Conservation (phyloP, 2,329 filamentous ascomycete species). For the Nothophoma quercina region DNA sequence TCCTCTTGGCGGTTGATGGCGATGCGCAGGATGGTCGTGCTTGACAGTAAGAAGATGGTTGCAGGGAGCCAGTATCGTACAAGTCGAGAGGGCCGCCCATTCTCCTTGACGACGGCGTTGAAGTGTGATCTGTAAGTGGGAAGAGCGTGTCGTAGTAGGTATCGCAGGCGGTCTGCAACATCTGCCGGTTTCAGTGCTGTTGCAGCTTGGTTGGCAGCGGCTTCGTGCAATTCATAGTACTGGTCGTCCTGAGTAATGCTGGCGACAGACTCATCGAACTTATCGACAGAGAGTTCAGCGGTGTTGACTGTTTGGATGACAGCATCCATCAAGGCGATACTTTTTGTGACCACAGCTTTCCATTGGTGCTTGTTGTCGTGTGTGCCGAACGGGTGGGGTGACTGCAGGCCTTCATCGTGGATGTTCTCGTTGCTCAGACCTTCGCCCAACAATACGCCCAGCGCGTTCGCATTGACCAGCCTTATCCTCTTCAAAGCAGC, state of each 20-base stretch:
- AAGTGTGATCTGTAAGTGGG: slow-evolving; percentile 70
- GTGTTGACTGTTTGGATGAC: slow-evolving; percentile 76
- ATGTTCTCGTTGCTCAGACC: slow-evolving; percentile 70
- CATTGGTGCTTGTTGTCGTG: slow-evolving; percentile 62
- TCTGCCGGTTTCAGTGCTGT: slow-evolving; percentile 56
- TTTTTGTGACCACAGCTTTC: slow-evolving; percentile 80
- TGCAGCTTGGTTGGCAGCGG: slow-evolving; percentile 43
- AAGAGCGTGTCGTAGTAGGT: slow-evolving; percentile 73
- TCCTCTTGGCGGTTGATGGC: slow-evolving; percentile 77
- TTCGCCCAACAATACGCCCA: slow-evolving; percentile 88
- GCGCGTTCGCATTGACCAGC: slow-evolving; percentile 81
- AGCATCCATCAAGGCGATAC: slow-evolving; percentile 84
- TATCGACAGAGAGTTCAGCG: slow-evolving; percentile 62
- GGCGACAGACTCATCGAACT: slow-evolving; percentile 64
- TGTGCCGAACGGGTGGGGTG: slow-evolving; percentile 51
- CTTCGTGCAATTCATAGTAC: slow-evolving; percentile 54
- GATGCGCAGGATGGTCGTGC: slow-evolving; percentile 84
- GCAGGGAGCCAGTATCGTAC: slow-evolving; percentile 90
- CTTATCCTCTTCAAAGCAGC: slow-evolving; percentile 74
- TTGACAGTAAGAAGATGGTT: slow-evolving; percentile 73
- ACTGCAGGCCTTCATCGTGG: slow-evolving; percentile 64
- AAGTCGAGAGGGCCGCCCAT: slow-evolving; percentile 77
- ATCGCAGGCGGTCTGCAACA: slow-evolving; percentile 71
- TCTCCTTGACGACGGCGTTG: slow-evolving; percentile 62
- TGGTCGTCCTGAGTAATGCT: slow-evolving; percentile 62